Evolutionary conservation across 2,329 filamentous ascomycete species (phyloP), one percentile per base, ranked within the genome.

Genomic region (Thelonectria olida): DNA sequence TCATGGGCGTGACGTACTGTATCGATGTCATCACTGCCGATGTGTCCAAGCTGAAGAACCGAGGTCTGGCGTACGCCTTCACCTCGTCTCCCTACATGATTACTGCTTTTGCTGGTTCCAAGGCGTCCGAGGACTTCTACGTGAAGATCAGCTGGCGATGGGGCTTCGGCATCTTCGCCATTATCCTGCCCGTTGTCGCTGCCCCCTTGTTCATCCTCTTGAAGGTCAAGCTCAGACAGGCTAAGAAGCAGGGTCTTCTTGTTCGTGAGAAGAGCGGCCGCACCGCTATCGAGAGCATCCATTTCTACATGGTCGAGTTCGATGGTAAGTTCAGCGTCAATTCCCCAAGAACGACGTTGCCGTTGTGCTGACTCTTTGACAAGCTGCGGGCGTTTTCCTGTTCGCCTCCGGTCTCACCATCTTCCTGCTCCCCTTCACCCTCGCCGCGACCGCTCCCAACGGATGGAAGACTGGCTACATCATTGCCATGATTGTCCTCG

Each of bases 21-120:
- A 78, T 89, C 27, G 83, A 85, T 61, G 84, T 91, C 22, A 85
- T 91, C 69, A 85, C 88, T 49, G 86, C 88, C 39, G 89, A 91
- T 69, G 86, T 85, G 5, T 87, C 73, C 10, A 64, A 59, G 13
- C 64, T 79, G 7, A 68, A 65, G 52, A 79, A 77, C 38, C 72
- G 77, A 64, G 76, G 71, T 6, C 51, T 80, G 5, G 75, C 73
- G 6, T 79, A 71, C 19, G 75, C 72, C n/a, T 74, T 80, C 31
- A 77, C 77, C 10, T 74, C 74, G 9, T 74, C 76, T 6, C 77
- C 80, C 0, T 80, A 78, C 64, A 75, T 82, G 69, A 87, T 78
- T 41, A 81, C 78, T 0, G 74, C 78, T 0, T 80, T 78, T 63
- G 74, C 75, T 12, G 55, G 60, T 4, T 54, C 54, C 5, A 51